Percentiles rank a stretch among this genome's conserved stretches.
Conservation (phyloP, 345 rosid genomes). For the Hypericum perforatum region DNA sequence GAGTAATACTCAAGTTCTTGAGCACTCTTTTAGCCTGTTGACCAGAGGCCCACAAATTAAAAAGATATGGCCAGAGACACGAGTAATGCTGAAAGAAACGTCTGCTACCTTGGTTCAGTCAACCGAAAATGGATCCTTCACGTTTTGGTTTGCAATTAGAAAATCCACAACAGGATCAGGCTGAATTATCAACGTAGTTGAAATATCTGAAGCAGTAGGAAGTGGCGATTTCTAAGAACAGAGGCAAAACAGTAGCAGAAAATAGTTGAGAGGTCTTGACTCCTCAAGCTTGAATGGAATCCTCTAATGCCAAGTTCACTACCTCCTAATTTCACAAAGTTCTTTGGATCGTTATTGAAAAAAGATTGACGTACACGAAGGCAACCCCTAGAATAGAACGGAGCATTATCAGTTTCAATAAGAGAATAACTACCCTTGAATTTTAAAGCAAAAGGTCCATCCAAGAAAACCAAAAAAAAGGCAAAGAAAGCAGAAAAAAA, state of each 20-base stretch:
- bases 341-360: slow-evolving; percentile 62
- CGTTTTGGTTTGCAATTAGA: slow-evolving; percentile 54
- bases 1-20: slow-evolving; percentile 65
- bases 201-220: slow-evolving; percentile 49
- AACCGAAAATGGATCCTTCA: slow-evolving; percentile 40
- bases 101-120: slow-evolving; percentile 75
- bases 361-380: slow-evolving; percentile 84
- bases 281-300: slow-evolving; percentile 81
- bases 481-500: no score
- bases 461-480: slow-evolving; percentile 3
- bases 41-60: neutral
- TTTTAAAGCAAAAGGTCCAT: neutral
- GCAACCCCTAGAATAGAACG: slow-evolving; percentile 59
- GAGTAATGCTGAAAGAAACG: neutral
- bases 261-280: slow-evolving; percentile 44
- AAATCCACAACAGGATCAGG: slow-evolving; percentile 81
- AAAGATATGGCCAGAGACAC: neutral
- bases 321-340: slow-evolving; percentile 66
- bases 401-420: neutral
- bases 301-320: slow-evolving; percentile 79
- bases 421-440: neutral
- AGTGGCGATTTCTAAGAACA: neutral
- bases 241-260: slow-evolving; percentile 2
- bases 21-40: slow-evolving; percentile 59
- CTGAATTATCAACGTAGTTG: slow-evolving; percentile 79